A percentile compares a stretch with the other conserved stretches of the same genome.
Conservation (phyloP, 2,329 filamentous ascomycete species). For the Aureobasidium sp. region DNA sequence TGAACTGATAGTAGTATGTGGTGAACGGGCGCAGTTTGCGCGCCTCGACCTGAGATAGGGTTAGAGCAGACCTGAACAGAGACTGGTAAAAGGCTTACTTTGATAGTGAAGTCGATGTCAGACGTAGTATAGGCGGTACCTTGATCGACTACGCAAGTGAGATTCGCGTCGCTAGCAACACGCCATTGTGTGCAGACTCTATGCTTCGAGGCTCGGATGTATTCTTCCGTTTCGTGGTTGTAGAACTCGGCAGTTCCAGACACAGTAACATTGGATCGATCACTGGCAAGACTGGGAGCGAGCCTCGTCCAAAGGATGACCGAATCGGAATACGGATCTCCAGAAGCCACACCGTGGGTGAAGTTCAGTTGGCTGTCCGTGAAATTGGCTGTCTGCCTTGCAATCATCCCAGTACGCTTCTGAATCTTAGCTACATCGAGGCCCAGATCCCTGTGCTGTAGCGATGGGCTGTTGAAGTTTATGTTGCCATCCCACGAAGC, state of each 20-base stretch:
- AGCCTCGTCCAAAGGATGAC: conserved; percentile 48
- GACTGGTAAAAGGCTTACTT: conserved; percentile 47
- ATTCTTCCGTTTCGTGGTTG: conserved; percentile 56
- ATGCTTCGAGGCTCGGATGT: conserved; percentile 59
- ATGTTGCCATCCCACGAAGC: conserved; percentile 14
- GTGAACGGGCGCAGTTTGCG: conserved; percentile 68
- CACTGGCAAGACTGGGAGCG: conserved; percentile 44
- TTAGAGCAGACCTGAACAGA: conserved; percentile 11
- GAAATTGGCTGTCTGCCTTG: conserved; percentile 34
- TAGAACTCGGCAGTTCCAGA: conserved; percentile 62
- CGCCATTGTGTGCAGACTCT: conserved; percentile 75
- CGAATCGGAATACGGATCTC: conserved; percentile 50
- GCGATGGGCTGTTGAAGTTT: conserved; percentile 3
- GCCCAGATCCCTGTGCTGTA: conserved; percentile 10
- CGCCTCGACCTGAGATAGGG: conserved; percentile 65
- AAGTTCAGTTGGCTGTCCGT: conserved; percentile 61
- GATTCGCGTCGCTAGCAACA: conserved; percentile 57
- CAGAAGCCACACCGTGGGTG: conserved; percentile 64
- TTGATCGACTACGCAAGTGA: conserved; percentile 54
- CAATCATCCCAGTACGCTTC: neutral
- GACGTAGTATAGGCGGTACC: conserved; percentile 74
- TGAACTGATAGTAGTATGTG: conserved; percentile 76
- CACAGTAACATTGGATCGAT: conserved; percentile 53
- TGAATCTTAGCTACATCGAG: conserved; percentile 10
- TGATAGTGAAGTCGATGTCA: conserved; percentile 80